These are phyloP conservation scores for Calocera viscosa DNA, from an alignment of 768 basidiomycete species.

Conservation along the genomic window DNA sequence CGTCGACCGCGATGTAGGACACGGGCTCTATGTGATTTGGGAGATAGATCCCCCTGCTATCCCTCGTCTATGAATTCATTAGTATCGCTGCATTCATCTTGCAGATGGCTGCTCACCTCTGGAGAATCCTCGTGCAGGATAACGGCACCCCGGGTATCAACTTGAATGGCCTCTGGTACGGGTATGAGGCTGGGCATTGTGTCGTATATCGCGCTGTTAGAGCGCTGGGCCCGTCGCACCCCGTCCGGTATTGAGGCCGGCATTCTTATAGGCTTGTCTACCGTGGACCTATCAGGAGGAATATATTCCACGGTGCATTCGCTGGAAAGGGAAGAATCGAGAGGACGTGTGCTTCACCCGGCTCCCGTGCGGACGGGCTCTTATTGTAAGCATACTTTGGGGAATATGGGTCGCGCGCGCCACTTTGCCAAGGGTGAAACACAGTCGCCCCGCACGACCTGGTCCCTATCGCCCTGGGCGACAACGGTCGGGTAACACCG, in stretches of 20 bases:
- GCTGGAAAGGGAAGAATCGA: conserved; percentile 1
- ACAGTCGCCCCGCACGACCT: background rate
- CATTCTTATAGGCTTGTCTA: background rate
- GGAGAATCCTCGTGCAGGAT: conserved; percentile 91
- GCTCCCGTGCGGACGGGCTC: conserved; percentile 1
- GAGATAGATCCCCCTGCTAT: conserved; percentile 92
- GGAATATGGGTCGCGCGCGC: background rate
- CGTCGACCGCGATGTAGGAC: conserved; percentile 94
- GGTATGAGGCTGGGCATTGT: conserved; percentile 41
- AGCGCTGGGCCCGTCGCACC: background rate
- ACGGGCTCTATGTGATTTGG: conserved; percentile 97
- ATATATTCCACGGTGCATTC: background rate
- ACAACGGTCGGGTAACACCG: background rate
- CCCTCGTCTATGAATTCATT: conserved; percentile 50
- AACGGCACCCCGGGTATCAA: conserved; percentile 86
- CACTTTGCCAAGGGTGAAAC: background rate
- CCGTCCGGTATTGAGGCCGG: background rate
- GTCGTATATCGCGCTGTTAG: conserved; percentile 4
- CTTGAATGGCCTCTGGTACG: conserved; percentile 75
- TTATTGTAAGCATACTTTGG: background rate
- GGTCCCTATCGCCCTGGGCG: background rate
- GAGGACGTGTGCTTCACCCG: background rate
- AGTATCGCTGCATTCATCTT: conserved; percentile 12
- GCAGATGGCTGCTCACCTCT: conserved; percentile 44
- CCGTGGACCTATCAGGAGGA: background rate